Base-by-base conservation (phyloP, 169 alveolate species). In the Plasmodium coatneyi region DNA sequence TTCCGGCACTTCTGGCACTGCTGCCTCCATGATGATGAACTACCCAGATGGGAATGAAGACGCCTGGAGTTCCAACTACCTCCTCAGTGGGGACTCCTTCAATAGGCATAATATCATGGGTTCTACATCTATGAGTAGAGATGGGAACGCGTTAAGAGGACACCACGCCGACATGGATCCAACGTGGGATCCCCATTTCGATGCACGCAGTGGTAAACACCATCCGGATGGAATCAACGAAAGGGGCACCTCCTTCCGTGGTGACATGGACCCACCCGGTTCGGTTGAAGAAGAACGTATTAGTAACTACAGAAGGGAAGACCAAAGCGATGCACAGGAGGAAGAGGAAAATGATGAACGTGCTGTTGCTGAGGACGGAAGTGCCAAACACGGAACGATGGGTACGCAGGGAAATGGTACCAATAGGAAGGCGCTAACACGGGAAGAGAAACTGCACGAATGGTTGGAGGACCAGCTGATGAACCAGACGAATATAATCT, bases 361-460 rank as follows among this genome's bases (percentile, higher is more conserved):
- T 2, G 60, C 19, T 12, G 19, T 1, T 14, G 22, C 60, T 12
- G 7, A 49, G 0, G 22, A 14, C 0, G 60, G 22, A 14, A 1
- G 7, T 49, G 22, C 60, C 7, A 49, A 0, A 49, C 39, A 32
- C 39, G 22, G 22, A 32, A 32, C 1, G 1, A 7, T 14, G 0
- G 30, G 3, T 9, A 66, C 76, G 36, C 36, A 66, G 76, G 41
- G 36, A 16, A 3, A 22, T 60, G 28, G 71, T 0, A 9, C 6
- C 32, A 6, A 60, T 2, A 66, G 36, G 36, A 43, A 76, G 22
- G 83, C 71, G 41, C 74, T 71, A 70, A 89, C 94, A 39, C 80
- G 71, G 25, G 94, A 89, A 25, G 94, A 89, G 49, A 89, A 79
- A 39, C 52, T 89, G 52, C 89, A 89, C 32, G 91, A 78, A 30